Conservation (phyloP, 2,329 filamentous ascomycete species). For the Amauroascus niger region DNA sequence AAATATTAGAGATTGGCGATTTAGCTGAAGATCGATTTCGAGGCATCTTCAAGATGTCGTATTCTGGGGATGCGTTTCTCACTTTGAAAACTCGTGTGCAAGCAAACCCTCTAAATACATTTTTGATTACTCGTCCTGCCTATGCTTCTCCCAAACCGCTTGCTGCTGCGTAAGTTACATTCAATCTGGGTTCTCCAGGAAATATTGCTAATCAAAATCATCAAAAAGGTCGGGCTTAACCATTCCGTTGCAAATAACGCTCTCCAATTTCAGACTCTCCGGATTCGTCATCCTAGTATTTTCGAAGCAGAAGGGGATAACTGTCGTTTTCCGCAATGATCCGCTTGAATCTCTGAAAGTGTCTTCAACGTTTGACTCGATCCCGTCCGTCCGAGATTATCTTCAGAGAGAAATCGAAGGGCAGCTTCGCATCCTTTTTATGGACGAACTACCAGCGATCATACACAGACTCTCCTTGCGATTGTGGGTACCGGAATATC, state of each 20-base stretch:
- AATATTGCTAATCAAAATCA: conserved; percentile 10
- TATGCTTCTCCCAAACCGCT: conserved; percentile 91
- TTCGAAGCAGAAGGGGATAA: conserved; percentile 92
- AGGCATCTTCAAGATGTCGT: conserved; percentile 99
- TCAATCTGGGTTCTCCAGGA: neutral
- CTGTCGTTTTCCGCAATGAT: conserved; percentile 94
- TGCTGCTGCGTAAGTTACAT: conserved; percentile 56
- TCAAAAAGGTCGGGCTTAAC: conserved; percentile 62
- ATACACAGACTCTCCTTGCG: conserved; percentile 85
- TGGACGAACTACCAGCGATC: conserved; percentile 94
- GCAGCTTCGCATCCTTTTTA: conserved; percentile 85
- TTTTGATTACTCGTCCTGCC: conserved; percentile 76
- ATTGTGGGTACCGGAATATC: conserved; percentile 81
- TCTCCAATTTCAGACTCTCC: conserved; percentile 90
- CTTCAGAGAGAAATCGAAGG: conserved; percentile 91
- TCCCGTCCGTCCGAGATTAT: conserved; percentile 95
- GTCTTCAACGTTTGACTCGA: conserved; percentile 97
- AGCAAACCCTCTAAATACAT: conserved; percentile 95
- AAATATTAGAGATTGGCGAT: conserved; percentile 96
- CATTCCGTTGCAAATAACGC: conserved; percentile 91
- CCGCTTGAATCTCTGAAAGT: conserved; percentile 96
- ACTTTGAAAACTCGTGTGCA: conserved; percentile 94
- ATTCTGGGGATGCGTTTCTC: conserved; percentile 87
- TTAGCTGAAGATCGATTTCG: conserved; percentile 93
- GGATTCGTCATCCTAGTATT: conserved; percentile 98